Evolutionary conservation across 306 rosid genomes (phyloP).

Genomic region (Casuarina cunninghamiana): DNA sequence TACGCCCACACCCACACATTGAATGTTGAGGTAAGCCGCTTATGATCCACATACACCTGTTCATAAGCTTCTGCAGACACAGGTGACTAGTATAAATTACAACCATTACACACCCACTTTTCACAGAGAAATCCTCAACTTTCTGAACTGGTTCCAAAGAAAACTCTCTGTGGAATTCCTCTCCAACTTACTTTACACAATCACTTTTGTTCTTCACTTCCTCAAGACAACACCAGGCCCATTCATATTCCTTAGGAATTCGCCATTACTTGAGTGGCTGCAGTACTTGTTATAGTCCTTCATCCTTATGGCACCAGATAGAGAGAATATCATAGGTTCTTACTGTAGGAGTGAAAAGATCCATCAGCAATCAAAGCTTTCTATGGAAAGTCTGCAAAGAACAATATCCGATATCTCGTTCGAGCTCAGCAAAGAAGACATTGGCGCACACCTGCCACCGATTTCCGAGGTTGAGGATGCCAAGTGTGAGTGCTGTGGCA

Average conservation of each 20-base stretch:
- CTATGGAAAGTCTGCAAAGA: slow-evolving; percentile 46
- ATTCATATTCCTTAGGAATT: no score
- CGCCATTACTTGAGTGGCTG: background rate
- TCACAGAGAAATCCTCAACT: background rate
- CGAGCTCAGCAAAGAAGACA: slow-evolving; percentile 28
- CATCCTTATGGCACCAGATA: slow-evolving; percentile 33
- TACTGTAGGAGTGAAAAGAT: slow-evolving; percentile 13
- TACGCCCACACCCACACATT: background rate
- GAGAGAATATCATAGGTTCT: slow-evolving; percentile 22
- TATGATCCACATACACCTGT: slow-evolving; percentile 25
- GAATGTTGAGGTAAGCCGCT: background rate
- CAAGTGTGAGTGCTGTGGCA: slow-evolving; percentile 67
- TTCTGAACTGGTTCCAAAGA: background rate
- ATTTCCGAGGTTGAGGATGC: slow-evolving; percentile 41
- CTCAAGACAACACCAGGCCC: background rate
- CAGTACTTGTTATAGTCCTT: background rate
- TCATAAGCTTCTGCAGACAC: background rate
- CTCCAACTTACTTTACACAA: background rate
- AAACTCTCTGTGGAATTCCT: background rate
- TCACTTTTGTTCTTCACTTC: background rate
- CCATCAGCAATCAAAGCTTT: slow-evolving; percentile 17
- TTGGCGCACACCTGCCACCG: slow-evolving; percentile 1
- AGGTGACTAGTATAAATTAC: slow-evolving; percentile 19
- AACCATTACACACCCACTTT: background rate
- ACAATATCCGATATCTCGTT: slow-evolving; percentile 43